Evolutionary conservation across 2,329 filamentous ascomycete genomes (phyloP), one percentile per base, ranked within the genome.

Genomic region (Talaromyces sp.): DNA sequence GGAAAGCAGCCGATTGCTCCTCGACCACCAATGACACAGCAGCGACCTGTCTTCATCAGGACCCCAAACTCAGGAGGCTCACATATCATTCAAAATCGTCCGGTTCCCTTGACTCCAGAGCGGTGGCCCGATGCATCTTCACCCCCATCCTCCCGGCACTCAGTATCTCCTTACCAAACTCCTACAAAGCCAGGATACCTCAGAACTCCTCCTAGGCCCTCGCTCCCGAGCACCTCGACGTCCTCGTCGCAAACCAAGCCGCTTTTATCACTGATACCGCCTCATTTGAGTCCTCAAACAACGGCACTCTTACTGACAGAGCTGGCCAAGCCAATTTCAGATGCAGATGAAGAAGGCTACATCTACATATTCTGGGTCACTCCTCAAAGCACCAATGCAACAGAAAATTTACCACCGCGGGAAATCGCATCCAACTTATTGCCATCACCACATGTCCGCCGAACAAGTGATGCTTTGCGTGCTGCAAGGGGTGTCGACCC

Each of bases 341-440:
- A 85, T 25, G 79, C 83, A 59, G 91, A 95, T 66, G 91, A 96
- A 67, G 81, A 89, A 13, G 95, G 95, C 42, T 99, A 95, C 78
- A 98, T 99, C 67, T 99, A 99, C 82, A 96, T 99, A 75, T 99
- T 98, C 82, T 97, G 93, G 92, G 83, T 97, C 25, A 97, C 92
- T 0, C 87, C 92, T 33, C 81, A 84, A 39, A 83, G 82, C 2
- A 77, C 85, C 8, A 73, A 81, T 0, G 47, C 60, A 8, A 55
- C 62, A 28, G 74, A 84, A 0, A 78, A 82, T 0, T 81, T 85
- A 0, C 81, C 87, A 0, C 79, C 80, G 39, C 19, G 57, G 51
- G 87, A 86, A 65, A 80, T 85, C 51, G 84, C 85, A 22, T 81
- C 85, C 9, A 82, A 84, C 11, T 79, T 90, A 55, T 81, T 88